Evolutionary conservation across 306 rosid genomes (phyloP), one percentile per base, ranked within the genome.

Genomic region (Quercus suber): DNA sequence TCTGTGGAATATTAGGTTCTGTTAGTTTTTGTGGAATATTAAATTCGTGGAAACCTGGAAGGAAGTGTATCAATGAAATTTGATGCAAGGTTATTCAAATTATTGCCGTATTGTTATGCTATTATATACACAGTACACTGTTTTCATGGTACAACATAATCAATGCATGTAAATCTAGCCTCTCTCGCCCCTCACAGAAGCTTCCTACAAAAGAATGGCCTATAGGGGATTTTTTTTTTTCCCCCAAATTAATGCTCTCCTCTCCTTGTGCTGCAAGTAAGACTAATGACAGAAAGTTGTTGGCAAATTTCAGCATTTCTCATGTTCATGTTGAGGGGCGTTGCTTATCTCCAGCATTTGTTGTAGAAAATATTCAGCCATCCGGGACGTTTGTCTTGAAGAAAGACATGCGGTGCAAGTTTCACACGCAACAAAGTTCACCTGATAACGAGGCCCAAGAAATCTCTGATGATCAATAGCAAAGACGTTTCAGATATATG

Each of bases 321-420:
- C 82, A 85, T 73, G 98, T 93, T 80, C 78, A 91, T 88, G 96
- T 87, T 77, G 19, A 43, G 58, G 99, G 99, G 65, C 73, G 78
- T 43, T 33, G 84, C 18, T 80, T 95, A 58, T 87, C 91, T 9
- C 96, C 99, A 9, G 83, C 90, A 11, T 87, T 95, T 51, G 78
- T 78, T 65, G 89, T 87, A 53, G 95, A 90, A 60, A 80, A 82
- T 75, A 82, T 86, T 5, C 86, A 84, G 3, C 88, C 92, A 37
- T 86, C 93, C 14, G 96, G 92, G 76, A 58, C 30, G 78, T 84
- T 86, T 72, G 82, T 87, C 49, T 83, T 93, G 92, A 90, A 88
- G 84, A 73, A 85, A 14, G 76, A 90, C 79, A 30, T 2, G 43
- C 76, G 35, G 76, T 81, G 81, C 21, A 55, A 76, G 69, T 43